Conservation (phyloP, 2,329 filamentous ascomycete genomes). For the Colletotrichum sp. region DNA sequence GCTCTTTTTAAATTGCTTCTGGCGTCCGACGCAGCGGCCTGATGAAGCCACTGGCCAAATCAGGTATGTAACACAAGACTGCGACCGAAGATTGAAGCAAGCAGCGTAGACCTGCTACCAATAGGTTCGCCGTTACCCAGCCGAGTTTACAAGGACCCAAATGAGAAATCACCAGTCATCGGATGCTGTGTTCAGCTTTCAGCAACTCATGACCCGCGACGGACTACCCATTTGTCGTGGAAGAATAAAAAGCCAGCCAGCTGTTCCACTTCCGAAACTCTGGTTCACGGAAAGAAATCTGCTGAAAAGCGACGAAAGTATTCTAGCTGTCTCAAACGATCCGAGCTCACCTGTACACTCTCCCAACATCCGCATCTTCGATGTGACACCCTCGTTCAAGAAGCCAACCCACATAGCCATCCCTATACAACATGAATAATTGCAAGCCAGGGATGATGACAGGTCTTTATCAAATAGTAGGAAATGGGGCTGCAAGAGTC, state of each 20-base stretch:
- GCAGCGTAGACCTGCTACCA: background rate
- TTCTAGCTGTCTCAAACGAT: background rate
- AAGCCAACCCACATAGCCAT: no score
- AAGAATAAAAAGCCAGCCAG: background rate
- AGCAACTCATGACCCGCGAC: background rate
- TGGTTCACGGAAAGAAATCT: background rate
- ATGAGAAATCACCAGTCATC: background rate
- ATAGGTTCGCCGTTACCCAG: background rate
- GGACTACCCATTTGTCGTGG: background rate
- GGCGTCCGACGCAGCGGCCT: no score
- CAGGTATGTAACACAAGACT: background rate
- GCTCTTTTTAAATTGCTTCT: background rate
- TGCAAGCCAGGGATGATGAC: background rate
- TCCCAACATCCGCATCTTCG: background rate
- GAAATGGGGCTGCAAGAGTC: no score
- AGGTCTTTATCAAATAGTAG: no score
- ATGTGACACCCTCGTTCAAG: no score
- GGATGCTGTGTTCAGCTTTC: background rate
- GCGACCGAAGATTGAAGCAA: background rate
- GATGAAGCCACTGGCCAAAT: background rate
- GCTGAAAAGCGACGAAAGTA: background rate
- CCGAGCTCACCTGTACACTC: background rate
- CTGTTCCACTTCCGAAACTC: background rate
- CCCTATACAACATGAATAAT: background rate
- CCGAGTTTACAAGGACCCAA: background rate